These are phyloP conservation scores for Hypericum androsaemum DNA, from an alignment of 345 rosid genomes.

Conservation along the genomic window DNA sequence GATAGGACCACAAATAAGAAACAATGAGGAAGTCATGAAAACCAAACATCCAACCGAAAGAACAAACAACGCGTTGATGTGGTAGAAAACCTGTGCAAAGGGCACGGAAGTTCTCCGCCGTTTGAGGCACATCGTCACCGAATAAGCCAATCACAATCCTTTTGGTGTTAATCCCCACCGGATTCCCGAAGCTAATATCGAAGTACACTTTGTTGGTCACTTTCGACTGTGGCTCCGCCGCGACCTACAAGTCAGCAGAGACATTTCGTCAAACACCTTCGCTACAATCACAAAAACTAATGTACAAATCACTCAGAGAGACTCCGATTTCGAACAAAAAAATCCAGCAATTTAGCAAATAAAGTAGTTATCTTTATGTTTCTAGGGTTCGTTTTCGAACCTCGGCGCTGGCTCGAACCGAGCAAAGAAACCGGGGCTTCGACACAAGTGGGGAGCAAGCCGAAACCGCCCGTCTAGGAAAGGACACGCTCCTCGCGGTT, in stretches of 20 bases:
- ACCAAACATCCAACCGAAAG: neutral
- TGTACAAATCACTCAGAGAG: too few species aligned
- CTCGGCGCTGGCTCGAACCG: too few species aligned
- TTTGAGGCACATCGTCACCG: constrained; percentile 94
- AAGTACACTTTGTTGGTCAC: constrained; percentile 85
- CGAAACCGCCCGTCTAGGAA: too few species aligned
- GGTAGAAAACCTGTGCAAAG: constrained; percentile 67
- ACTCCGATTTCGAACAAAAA: too few species aligned
- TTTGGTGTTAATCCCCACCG: constrained; percentile 78
- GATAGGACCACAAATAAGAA: constrained; percentile 11
- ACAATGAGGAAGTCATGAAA: neutral
- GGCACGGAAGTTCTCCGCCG: constrained; percentile 92
- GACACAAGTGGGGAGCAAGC: too few species aligned
- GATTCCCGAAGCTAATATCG: constrained; percentile 88
- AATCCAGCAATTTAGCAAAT: too few species aligned
- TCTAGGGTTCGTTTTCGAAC: too few species aligned
- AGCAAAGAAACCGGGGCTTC: too few species aligned
- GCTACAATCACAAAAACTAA: too few species aligned
- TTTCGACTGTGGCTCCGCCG: constrained; percentile 48
- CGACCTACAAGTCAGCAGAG: neutral
- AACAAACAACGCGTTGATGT: neutral
- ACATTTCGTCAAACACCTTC: too few species aligned
- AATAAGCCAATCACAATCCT: constrained; percentile 85
- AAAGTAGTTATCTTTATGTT: too few species aligned
- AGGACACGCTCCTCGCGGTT: too few species aligned